phyloP scores from a whole-genome alignment of 139 green algal genomes.

The Haematococcus lacustris region DNA sequence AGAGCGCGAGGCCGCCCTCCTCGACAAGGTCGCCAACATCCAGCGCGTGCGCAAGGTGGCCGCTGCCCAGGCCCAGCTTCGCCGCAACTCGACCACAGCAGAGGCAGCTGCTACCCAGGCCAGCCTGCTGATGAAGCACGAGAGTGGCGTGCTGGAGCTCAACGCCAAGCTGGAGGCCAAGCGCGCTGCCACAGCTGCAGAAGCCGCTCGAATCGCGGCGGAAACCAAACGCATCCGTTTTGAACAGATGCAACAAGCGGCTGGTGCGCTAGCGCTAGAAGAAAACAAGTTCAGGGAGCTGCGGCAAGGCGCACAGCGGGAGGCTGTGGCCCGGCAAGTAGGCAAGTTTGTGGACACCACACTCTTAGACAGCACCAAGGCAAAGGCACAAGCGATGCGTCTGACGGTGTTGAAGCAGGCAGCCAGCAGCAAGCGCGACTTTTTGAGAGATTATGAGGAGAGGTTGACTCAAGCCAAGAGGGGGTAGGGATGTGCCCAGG shows the following conservation, averaged over 20 bases:
- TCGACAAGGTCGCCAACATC: conserved; percentile 52
- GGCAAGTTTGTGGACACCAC: too few species aligned
- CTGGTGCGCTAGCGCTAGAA: conserved; percentile 31
- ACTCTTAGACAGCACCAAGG: conserved; percentile 28
- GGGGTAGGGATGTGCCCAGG: too few species aligned
- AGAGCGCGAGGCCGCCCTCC: conserved; percentile 37
- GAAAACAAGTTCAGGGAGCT: conserved; percentile 42
- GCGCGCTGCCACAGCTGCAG: conserved; percentile 27
- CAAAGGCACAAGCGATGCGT: conserved; percentile 50
- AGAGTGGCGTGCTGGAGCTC: conserved; percentile 35
- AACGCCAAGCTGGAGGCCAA: conserved; percentile 39
- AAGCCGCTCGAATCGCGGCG: conserved; percentile 35
- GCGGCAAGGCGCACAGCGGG: conserved; percentile 23
- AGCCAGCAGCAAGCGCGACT: conserved; percentile 24
- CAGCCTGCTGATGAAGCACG: conserved; percentile 7
- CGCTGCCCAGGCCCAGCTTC: conserved; percentile 19
- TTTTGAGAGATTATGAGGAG: conserved; percentile 35
- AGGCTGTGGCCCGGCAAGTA: conserved; percentile 23
- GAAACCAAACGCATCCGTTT: conserved; percentile 44
- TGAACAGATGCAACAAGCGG: conserved; percentile 52
- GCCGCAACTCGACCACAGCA: background rate
- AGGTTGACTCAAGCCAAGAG: conserved; percentile 15
- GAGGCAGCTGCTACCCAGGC: conserved; percentile 1
- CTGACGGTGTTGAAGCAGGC: conserved; percentile 52
- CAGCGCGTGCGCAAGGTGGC: conserved; percentile 32